phyloP scores from a whole-genome alignment of 306 rosid species.

The peach (Prunus persica) region DNA sequence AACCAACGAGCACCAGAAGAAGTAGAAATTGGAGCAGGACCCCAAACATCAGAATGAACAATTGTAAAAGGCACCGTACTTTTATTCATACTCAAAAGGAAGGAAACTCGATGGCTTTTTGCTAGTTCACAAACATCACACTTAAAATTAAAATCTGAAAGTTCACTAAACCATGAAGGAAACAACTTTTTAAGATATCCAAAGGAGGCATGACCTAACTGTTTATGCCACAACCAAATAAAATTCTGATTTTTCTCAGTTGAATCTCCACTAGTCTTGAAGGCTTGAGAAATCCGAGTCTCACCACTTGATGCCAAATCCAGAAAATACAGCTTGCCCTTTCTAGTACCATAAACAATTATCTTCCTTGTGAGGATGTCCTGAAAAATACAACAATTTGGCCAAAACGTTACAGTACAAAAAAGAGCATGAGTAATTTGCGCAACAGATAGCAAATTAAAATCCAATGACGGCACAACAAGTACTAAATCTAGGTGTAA shows the following conservation, averaged over 20 bases:
- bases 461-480: neutral
- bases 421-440: neutral
- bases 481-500: neutral
- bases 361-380: neutral
- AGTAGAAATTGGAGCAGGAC: neutral
- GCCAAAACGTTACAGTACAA: neutral
- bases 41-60: neutral
- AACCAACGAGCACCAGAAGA: neutral
- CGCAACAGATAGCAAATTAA: neutral
- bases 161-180: neutral
- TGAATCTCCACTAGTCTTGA: neutral
- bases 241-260: neutral
- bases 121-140: neutral
- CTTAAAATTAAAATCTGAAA: no score
- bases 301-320: neutral
- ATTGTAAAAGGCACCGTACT: neutral
- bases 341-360: neutral
- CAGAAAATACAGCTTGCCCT: neutral
- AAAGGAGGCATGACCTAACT: constrained; percentile 5
- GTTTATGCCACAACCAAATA: neutral
- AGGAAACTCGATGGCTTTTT: neutral
- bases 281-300: neutral
- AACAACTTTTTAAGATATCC: neutral
- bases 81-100: neutral
- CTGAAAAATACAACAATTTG: neutral